A percentile compares a stretch with the other conserved stretches of the same genome.
phyloP scores from a whole-genome alignment of 202 grass and related monocot species.

The Schoenoplectus tabernaemontani region DNA sequence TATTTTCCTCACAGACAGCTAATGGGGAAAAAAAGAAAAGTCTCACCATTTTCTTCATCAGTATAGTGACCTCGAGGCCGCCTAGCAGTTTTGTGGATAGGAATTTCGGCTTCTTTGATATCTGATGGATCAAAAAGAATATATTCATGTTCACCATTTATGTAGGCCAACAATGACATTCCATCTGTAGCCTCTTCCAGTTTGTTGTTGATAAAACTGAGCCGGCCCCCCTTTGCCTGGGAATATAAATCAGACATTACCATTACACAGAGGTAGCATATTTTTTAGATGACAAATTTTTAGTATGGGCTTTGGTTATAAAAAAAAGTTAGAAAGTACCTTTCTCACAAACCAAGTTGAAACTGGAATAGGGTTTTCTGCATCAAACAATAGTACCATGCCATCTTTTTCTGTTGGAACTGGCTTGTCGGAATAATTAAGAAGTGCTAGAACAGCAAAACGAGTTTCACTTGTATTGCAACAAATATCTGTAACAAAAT shows the following conservation, averaged over 20 bases:
- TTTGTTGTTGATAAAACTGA: constrained; percentile 53
- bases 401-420: constrained; percentile 47
- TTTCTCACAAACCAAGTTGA: constrained; percentile 71
- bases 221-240: constrained; percentile 60
- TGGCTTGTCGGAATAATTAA: constrained; percentile 31
- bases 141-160: constrained; percentile 79
- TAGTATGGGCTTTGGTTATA: neutral
- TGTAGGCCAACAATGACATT: constrained; percentile 38
- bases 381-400: constrained; percentile 61
- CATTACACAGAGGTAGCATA: neutral
- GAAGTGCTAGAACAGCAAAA: constrained; percentile 61
- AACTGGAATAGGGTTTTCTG: constrained; percentile 50
- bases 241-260: constrained; percentile 13
- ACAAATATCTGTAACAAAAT: constrained; percentile 58
- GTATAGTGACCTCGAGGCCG: constrained; percentile 27
- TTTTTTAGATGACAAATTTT: neutral
- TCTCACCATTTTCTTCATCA: constrained; percentile 32
- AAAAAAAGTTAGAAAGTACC: constrained; percentile 32
- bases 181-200: constrained; percentile 16
- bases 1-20: neutral
- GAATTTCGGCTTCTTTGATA: constrained; percentile 24
- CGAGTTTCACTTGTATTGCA: constrained; percentile 32
- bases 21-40: neutral
- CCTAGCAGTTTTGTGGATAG: constrained; percentile 28
- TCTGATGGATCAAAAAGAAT: constrained; percentile 62